Conservation (phyloP, 1,139 yeast genomes). For the Scheffersomyces quercinus region DNA sequence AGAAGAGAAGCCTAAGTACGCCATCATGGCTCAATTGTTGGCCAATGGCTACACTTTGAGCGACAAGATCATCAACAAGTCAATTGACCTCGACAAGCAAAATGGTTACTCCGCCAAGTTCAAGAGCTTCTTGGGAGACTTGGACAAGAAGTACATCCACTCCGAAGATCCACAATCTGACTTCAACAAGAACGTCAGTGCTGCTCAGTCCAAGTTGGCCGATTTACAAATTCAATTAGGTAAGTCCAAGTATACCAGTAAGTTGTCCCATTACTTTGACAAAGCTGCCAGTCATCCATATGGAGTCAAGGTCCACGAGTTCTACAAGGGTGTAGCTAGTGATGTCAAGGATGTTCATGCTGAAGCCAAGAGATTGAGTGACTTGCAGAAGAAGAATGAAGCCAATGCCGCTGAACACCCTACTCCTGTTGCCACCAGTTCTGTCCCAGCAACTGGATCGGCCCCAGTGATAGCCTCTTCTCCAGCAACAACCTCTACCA, state of each 20-base stretch:
- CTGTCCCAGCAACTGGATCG: background rate
- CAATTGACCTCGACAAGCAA: conserved; percentile 62
- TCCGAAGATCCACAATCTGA: conserved; percentile 46
- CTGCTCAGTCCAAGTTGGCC: conserved; percentile 12
- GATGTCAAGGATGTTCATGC: conserved; percentile 67
- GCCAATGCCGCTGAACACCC: background rate
- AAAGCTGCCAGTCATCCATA: conserved; percentile 41
- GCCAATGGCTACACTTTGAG: conserved; percentile 70
- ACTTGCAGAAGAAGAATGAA: conserved; percentile 44
- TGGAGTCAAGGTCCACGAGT: conserved; percentile 53
- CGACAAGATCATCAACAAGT: conserved; percentile 60
- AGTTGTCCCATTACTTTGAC: conserved; percentile 50
- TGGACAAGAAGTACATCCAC: conserved; percentile 64
- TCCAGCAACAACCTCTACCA: too few relatives aligned
- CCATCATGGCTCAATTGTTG: conserved; percentile 74
- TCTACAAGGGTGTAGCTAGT: conserved; percentile 52
- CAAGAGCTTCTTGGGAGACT: conserved; percentile 50
- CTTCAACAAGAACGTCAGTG: conserved; percentile 18
- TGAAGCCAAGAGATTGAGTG: conserved; percentile 72
- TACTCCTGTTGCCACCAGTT: background rate
- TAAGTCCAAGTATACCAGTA: conserved; percentile 22
- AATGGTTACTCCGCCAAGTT: conserved; percentile 63
- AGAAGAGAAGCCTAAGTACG: conserved; percentile 76
- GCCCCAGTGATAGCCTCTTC: background rate
- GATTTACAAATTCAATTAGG: conserved; percentile 8